Evolutionary conservation across 495 filamentous ascomycete species (phyloP).

Genomic region (Aspergillus conjunctus): DNA sequence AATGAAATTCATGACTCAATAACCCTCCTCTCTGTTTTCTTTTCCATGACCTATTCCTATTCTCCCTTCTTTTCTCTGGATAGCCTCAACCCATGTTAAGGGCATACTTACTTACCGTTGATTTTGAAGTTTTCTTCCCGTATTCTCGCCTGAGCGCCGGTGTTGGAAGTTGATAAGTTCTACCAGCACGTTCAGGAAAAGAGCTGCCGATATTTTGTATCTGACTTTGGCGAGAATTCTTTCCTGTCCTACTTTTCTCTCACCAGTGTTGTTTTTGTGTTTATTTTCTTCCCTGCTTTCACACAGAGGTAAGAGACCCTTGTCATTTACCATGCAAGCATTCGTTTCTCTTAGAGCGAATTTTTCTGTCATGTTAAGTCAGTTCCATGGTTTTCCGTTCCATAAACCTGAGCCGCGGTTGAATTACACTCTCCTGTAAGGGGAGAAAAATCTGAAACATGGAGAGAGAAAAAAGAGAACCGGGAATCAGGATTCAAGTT

Average conservation of each 20-base stretch:
- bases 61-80: slow-evolving; percentile 11
- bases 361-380: slow-evolving; percentile 1
- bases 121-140: neutral
- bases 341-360: neutral
- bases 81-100: neutral
- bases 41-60: neutral
- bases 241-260: neutral
- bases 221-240: slow-evolving; percentile 1
- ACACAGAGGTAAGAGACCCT: neutral
- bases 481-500: neutral
- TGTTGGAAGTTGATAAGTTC: neutral
- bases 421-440: slow-evolving; percentile 6
- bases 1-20: slow-evolving; percentile 27
- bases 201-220: neutral
- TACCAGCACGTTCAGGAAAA: neutral
- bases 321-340: neutral
- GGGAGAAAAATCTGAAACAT: neutral
- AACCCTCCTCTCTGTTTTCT: slow-evolving; percentile 1
- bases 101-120: neutral
- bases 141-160: neutral
- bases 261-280: neutral
- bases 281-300: neutral
- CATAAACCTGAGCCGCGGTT: neutral
- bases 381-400: neutral
- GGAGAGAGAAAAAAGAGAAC: neutral